phyloP scores from a whole-genome alignment of 2,329 filamentous ascomycete genomes.

The Neofusicoccum cordaticola region DNA sequence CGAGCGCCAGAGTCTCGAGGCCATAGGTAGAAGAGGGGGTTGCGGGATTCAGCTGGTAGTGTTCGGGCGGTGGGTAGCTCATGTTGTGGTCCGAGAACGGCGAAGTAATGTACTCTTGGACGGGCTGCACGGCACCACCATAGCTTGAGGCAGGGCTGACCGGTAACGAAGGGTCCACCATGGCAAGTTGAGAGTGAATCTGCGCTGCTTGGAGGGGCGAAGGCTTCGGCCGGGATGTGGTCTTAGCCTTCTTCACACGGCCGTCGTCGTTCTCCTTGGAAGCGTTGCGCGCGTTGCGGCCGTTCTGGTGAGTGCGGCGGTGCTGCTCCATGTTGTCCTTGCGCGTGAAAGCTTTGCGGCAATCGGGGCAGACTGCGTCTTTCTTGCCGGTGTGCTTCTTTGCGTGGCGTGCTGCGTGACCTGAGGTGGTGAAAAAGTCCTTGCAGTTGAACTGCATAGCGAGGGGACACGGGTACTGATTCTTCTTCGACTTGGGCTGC shows the following conservation, averaged over 20 bases:
- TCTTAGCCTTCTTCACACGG: conserved; percentile 37
- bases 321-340: conserved; percentile 89
- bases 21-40: conserved; percentile 29
- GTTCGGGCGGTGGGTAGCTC: conserved; percentile 1
- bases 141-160: conserved; percentile 30
- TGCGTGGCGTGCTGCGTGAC: conserved; percentile 79
- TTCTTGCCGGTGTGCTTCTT: conserved; percentile 84
- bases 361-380: conserved; percentile 67
- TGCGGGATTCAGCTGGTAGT: not conserved
- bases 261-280: conserved; percentile 25
- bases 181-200: conserved; percentile 22
- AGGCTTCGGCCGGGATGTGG: conserved; percentile 30
- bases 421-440: conserved; percentile 80
- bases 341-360: conserved; percentile 76
- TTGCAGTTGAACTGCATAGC: conserved; percentile 68
- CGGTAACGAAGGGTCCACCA: conserved; percentile 31
- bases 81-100: conserved; percentile 31
- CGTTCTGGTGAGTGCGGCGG: conserved; percentile 67
- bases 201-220: conserved; percentile 27
- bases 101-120: conserved; percentile 27
- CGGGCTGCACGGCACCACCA: conserved; percentile 27
- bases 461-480: conserved; percentile 71
- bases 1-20: conserved; percentile 37
- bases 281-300: conserved; percentile 40
- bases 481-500: conserved; percentile 54